Percentiles rank a stretch among this genome's conserved stretches.
Conservation (phyloP, 257 asterid species). For the Hygrophila difformis region DNA sequence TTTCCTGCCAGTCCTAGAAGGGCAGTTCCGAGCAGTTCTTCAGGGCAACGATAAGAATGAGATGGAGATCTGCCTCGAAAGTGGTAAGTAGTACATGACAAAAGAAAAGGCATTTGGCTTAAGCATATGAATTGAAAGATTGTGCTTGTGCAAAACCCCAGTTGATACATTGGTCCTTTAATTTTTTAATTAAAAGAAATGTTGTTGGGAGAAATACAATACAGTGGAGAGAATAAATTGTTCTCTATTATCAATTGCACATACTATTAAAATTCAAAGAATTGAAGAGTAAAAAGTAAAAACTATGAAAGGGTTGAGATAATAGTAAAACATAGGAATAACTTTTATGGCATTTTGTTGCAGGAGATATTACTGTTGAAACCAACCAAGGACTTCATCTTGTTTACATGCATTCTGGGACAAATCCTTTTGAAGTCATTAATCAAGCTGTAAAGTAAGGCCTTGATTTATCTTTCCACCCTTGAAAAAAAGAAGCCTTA, state of each 20-base stretch:
- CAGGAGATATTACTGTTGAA: constrained; percentile 83
- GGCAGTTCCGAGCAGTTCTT: constrained; percentile 93
- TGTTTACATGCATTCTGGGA: constrained; percentile 86
- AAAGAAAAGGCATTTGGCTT: constrained; percentile 21
- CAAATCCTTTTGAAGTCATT: constrained; percentile 89
- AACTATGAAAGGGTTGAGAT: constrained; percentile 11
- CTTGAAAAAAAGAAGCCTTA: constrained; percentile 1
- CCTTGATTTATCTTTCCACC: constrained; percentile 3
- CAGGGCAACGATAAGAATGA: constrained; percentile 86
- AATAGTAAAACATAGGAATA: constrained; percentile 10
- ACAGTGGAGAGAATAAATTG: constrained; percentile 19
- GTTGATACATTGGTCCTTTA: too few species aligned
- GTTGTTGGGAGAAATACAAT: too few species aligned
- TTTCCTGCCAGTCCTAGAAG: constrained; percentile 91
- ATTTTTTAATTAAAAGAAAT: too few species aligned
- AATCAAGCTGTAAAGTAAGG: constrained; percentile 89
- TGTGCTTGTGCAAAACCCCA: too few species aligned
- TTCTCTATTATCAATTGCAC: constrained; percentile 16
- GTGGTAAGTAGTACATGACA: constrained; percentile 51
- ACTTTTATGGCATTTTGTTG: constrained; percentile 24
- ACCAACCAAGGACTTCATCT: constrained; percentile 88
- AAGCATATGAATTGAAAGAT: constrained; percentile 18
- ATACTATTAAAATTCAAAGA: constrained; percentile 16
- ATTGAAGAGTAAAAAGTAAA: constrained; percentile 18
- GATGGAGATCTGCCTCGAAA: constrained; percentile 93